These are phyloP conservation scores for Sclerotinia sclerotiorum DNA, from an alignment of 2,329 filamentous ascomycete species.

Conservation along the genomic window DNA sequence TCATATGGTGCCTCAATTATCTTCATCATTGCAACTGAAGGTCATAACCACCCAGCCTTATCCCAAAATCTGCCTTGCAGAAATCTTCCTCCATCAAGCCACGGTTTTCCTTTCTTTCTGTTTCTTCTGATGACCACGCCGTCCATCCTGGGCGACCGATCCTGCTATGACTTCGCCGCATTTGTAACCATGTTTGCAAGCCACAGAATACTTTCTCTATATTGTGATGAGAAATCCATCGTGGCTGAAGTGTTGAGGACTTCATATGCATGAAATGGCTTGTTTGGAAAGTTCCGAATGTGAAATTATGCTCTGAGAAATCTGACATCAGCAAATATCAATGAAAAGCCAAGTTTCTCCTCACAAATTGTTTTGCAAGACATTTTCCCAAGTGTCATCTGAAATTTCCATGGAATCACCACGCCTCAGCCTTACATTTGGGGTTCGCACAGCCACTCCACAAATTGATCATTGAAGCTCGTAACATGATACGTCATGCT, in stretches of 20 bases:
- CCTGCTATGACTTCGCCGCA: neutral
- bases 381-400: neutral
- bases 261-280: neutral
- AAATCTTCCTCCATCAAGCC: neutral
- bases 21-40: neutral
- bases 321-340: conserved; percentile 1
- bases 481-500: neutral
- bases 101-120: neutral
- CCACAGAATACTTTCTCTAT: neutral
- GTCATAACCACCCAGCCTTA: neutral
- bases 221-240: neutral
- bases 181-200: neutral
- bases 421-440: conserved; percentile 13
- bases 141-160: no score
- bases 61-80: neutral
- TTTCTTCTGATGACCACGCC: neutral
- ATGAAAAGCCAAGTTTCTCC: neutral
- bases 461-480: neutral
- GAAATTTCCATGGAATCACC: neutral
- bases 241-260: neutral
- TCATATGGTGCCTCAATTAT: neutral
- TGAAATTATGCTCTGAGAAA: conserved; percentile 2
- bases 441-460: conserved; percentile 6
- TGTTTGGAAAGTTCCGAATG: conserved; percentile 14
- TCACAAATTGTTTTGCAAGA: neutral